Conservation (phyloP, 352 stramenopile genomes). For the Globisporangium emineosum region DNA sequence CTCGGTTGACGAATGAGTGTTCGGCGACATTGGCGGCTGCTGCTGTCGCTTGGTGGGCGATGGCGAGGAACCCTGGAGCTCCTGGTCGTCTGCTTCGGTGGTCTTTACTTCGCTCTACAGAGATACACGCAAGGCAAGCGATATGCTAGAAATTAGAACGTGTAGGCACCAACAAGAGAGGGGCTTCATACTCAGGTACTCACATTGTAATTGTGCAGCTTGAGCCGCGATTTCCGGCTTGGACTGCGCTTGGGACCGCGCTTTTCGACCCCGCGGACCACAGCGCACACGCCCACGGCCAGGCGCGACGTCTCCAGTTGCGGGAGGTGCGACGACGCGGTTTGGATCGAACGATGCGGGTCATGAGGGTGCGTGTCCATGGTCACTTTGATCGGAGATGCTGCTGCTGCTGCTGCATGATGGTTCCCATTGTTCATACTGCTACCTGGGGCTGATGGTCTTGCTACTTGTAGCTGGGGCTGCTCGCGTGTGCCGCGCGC, state of each 20-base stretch:
- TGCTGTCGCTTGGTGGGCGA: constrained; percentile 10
- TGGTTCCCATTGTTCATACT: neutral
- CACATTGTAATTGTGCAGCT: constrained; percentile 66
- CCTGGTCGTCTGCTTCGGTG: neutral
- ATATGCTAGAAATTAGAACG: neutral
- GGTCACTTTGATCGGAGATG: constrained; percentile 11
- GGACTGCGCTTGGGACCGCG: constrained; percentile 37
- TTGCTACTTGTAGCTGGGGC: neutral
- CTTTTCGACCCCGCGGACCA: constrained; percentile 54
- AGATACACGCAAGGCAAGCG: neutral
- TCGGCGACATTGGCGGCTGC: neutral
- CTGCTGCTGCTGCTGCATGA: neutral
- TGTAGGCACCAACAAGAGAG: neutral
- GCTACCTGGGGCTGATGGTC: neutral
- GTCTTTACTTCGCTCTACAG: neutral
- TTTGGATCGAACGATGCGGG: constrained; percentile 25
- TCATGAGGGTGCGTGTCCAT: neutral
- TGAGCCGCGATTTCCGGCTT: constrained; percentile 49
- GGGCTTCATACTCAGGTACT: neutral
- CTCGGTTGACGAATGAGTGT: neutral
- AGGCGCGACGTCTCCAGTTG: constrained; percentile 51
- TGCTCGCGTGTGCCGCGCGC: constrained; percentile 1
- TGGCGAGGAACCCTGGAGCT: neutral
- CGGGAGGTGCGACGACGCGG: constrained; percentile 39
- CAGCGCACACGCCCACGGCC: constrained; percentile 48